Base-by-base conservation (phyloP, 75 land plant genomes). In the Ceratopteris richardii region DNA sequence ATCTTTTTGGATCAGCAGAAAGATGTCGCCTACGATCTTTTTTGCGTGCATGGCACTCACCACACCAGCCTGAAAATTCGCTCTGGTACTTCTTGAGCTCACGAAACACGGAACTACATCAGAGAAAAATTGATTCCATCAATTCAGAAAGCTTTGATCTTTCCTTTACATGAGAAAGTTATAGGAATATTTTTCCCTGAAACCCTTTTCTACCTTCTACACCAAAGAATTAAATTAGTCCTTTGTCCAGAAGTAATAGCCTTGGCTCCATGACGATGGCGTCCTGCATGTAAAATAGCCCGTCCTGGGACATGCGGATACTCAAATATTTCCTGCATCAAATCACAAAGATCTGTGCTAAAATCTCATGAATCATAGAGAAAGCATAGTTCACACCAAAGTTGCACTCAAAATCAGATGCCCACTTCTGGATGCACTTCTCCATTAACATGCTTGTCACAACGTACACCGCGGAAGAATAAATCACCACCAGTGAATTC, bases 201-300 rank as follows among this genome's bases (percentile, higher is more conserved):
- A 53, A 27, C 16, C 7, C 16, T 63, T 13, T 39, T 17, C 30
- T 67, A 79, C 98, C 98, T 93, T 76, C 90, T 78, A 65, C 98
- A 93, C 98, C 98, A 93, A 16, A 93, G 62, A 28, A 93, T 74
- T 60, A 93, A 61, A 73, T 93, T 93, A 33, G 80, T 74, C 62
- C 98, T 72, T 19, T 79, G 69, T 22, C 95, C 98, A 61, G 87
- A 68, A 24, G 79, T 78, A 50, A 91, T 88, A 51, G 95, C 73
- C 66, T 77, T 81, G 10, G 98, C 98, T 58, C 98, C 98, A 77
- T 93, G 98, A 23, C 98, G 80, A 79, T 93, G 98, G 27, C 95
- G 90, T 36, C 98, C 98, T 27, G 87, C 84, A 68, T 93, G 98
- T 31, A 93, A 75, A 33, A 93, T 63, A 24, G 95, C 98, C 66